Evolutionary conservation across 1,284 basidiomycete species (phyloP).

Genomic region (Cutaneotrichosporon sp.): DNA sequence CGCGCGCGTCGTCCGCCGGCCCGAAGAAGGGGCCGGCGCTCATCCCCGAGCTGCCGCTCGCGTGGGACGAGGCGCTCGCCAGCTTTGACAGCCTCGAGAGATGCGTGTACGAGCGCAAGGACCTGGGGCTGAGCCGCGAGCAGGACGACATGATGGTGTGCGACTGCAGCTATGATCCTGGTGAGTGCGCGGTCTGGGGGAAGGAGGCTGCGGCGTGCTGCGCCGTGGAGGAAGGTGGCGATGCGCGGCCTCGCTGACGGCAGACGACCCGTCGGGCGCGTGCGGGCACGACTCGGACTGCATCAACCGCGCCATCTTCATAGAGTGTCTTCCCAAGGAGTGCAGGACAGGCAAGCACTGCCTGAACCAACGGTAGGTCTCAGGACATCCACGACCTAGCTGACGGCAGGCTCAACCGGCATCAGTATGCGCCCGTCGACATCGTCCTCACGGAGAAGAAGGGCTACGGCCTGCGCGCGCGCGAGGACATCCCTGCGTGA

Average conservation of each 20-base stretch:
- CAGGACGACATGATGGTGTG: constrained; percentile 89
- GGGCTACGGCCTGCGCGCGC: constrained; percentile 87
- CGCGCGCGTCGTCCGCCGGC: constrained; percentile 1
- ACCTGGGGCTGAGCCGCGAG: constrained; percentile 82
- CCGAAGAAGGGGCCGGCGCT: constrained; percentile 48
- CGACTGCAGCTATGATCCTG: constrained; percentile 75
- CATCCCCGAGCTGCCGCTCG: constrained; percentile 74
- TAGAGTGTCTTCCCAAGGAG: constrained; percentile 86
- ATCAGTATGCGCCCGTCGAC: constrained; percentile 82
- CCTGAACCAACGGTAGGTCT: constrained; percentile 83
- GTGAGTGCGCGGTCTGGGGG: too few relatives aligned
- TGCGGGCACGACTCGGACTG: constrained; percentile 92
- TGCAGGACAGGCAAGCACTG: constrained; percentile 82
- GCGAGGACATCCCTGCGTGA: constrained; percentile 69
- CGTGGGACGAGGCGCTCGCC: constrained; percentile 69
- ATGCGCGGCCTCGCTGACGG: constrained; percentile 24
- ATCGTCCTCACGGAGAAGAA: constrained; percentile 95
- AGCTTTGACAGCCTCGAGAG: constrained; percentile 73
- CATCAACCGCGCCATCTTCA: constrained; percentile 96
- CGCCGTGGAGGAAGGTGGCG: neutral
- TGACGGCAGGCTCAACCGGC: constrained; percentile 72
- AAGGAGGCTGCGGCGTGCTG: too few relatives aligned
- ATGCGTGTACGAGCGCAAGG: constrained; percentile 87
- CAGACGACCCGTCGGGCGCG: constrained; percentile 63
- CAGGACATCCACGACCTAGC: neutral